Percentiles rank a stretch among this genome's conserved stretches.
These are phyloP conservation scores for Spatholobus suberectus DNA, from an alignment of 306 rosid genomes.

Conservation along the genomic window DNA sequence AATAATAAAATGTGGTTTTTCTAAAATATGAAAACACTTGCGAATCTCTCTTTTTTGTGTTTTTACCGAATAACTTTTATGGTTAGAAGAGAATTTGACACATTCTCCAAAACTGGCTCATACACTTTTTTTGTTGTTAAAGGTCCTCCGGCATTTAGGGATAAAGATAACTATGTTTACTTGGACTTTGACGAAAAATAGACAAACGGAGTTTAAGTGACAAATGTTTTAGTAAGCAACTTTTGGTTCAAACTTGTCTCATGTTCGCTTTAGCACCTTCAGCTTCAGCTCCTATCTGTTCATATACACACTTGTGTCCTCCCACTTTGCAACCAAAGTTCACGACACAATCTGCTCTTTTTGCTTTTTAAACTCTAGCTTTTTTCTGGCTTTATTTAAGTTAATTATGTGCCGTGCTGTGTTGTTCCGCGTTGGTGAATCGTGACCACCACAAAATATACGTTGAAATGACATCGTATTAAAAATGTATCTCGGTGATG, in stretches of 20 bases:
- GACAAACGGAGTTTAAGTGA: constrained; percentile 42
- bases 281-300: constrained; percentile 48
- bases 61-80: background rate
- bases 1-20: background rate
- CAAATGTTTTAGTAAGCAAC: constrained; percentile 17
- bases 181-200: constrained; percentile 74
- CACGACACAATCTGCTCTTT: constrained; percentile 27
- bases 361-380: constrained; percentile 13
- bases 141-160: constrained; percentile 87
- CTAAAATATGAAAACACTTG: background rate
- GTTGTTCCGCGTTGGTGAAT: background rate
- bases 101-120: constrained; percentile 61
- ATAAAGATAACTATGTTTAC: constrained; percentile 60
- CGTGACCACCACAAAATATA: constrained; percentile 28
- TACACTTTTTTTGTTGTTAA: constrained; percentile 43
- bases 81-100: constrained; percentile 62
- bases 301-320: constrained; percentile 54
- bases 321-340: constrained; percentile 39
- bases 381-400: constrained; percentile 19
- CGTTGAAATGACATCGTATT: background rate
- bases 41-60: background rate
- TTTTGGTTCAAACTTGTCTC: constrained; percentile 54
- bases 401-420: background rate
- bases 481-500: background rate
- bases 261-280: constrained; percentile 36